Percentiles rank a stretch among this genome's conserved stretches.
These are phyloP conservation scores for Ustulina deusta DNA, from an alignment of 2,329 filamentous ascomycete species.

Conservation along the genomic window DNA sequence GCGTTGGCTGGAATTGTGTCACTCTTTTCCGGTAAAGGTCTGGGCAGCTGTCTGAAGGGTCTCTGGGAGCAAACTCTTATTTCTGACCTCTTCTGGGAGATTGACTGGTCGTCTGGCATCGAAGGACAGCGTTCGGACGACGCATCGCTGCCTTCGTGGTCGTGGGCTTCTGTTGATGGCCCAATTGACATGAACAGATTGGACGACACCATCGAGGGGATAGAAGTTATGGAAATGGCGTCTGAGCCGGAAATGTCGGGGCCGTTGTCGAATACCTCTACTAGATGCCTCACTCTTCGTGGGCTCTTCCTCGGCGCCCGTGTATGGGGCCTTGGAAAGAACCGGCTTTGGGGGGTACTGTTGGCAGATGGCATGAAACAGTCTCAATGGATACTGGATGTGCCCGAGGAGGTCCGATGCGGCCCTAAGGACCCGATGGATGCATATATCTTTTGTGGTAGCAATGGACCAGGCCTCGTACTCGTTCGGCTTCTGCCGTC, in stretches of 20 bases:
- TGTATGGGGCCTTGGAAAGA: constrained; percentile 1
- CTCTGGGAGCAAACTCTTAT: constrained; percentile 38
- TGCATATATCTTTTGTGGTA: not conserved
- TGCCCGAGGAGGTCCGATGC: not conserved
- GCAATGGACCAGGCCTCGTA: not conserved
- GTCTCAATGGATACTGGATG: not conserved
- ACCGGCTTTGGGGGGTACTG: too few species aligned
- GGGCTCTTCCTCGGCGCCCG: not conserved
- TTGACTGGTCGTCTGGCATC: constrained; percentile 22
- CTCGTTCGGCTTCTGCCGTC: too few species aligned
- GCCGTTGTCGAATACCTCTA: not conserved
- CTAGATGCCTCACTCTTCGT: not conserved
- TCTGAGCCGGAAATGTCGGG: not conserved
- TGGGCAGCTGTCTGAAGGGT: constrained; percentile 39
- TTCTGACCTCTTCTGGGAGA: constrained; percentile 38
- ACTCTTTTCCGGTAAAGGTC: constrained; percentile 30
- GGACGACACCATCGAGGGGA: not conserved
- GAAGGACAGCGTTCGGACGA: constrained; percentile 28
- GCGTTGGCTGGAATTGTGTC: constrained; percentile 40
- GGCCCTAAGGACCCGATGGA: not conserved
- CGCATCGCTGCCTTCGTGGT: constrained; percentile 39
- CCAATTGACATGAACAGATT: constrained; percentile 13
- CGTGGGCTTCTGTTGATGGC: constrained; percentile 40
- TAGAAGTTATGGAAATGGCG: not conserved
- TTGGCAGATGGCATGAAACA: not conserved